Base-by-base conservation (phyloP, 75 land plant genomes). In the Picea sitchensis region DNA sequence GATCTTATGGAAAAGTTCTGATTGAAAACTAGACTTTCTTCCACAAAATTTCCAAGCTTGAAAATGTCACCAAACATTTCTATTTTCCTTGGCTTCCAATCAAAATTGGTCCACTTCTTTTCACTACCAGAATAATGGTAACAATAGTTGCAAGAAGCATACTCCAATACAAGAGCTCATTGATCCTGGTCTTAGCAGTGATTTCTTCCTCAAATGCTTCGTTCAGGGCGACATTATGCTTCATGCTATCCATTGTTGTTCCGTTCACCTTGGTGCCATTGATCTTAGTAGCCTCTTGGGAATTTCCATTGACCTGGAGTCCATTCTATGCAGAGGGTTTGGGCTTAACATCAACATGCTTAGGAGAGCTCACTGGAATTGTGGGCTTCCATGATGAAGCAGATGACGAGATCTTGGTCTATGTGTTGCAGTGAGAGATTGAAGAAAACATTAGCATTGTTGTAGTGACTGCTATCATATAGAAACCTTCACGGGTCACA, bases 111-210 rank as follows among this genome's bases (percentile, higher is more conserved):
- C 91, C 90, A 90, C 80, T 90, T 91, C 84, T 92, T 92, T 78
- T 92, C 94, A 20, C 91, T 64, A 91, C 91, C 82, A 92, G 64
- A 61, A 92, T 90, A 32, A 92, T 82, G 0, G 94, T 88, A 12
- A 91, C 88, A 65, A 92, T 90, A 20, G 94, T 92, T 73, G 91
- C 90, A 76, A 90, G 92, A 60, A 92, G 90, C 84, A 92, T 80
- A 80, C 91, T 92, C 94, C 94, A 92, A 59, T 92, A 92, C 64
- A 91, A 91, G 51, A 90, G 77, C 76, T 84, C 85, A 73, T 92
- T 92, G 65, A 86, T 86, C 59, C 87, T 89, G 20, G 88, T 88
- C 76, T 90, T 86, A 0, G 58, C 76, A 9, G 76, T 23, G 59
- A 80, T 79, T 1, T 82, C 88, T 61, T 85, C 88, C 26, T 81